Percentiles rank a stretch among this genome's conserved stretches.
These are phyloP conservation scores for Parmales sp. DNA, from an alignment of 108 stramenopile species.

Conservation along the genomic window DNA sequence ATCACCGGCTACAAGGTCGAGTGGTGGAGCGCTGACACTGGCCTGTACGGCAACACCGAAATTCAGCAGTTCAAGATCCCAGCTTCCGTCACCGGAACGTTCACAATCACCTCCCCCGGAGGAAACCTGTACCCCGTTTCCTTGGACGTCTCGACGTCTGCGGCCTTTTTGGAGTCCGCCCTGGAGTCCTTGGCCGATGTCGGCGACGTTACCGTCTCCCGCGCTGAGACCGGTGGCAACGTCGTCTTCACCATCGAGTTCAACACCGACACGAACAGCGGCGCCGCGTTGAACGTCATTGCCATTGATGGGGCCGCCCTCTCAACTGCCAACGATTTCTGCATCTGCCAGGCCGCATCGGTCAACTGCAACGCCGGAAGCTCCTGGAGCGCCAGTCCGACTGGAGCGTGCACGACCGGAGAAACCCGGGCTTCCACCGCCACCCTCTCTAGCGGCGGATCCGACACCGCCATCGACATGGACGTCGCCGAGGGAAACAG, in stretches of 20 bases:
- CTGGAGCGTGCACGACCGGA: not conserved
- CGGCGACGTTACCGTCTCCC: slow-evolving; percentile 33
- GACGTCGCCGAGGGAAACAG: slow-evolving; percentile 13
- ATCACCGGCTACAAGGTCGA: slow-evolving; percentile 50
- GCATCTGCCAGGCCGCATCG: slow-evolving; percentile 19
- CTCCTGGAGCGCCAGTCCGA: too few relatives aligned
- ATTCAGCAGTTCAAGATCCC: slow-evolving; percentile 31
- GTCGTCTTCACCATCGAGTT: slow-evolving; percentile 14
- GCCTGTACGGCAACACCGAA: slow-evolving; percentile 30
- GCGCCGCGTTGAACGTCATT: slow-evolving; percentile 13
- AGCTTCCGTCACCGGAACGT: slow-evolving; percentile 19
- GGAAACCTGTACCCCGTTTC: not conserved
- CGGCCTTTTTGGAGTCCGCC: slow-evolving; percentile 25
- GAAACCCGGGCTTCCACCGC: not conserved
- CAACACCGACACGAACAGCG: not conserved
- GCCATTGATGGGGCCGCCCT: slow-evolving; percentile 8
- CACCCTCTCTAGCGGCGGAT: not conserved
- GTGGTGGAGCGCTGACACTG: slow-evolving; percentile 26
- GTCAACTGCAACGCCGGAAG: too few relatives aligned
- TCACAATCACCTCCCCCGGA: slow-evolving; percentile 14
- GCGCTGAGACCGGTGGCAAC: not conserved
- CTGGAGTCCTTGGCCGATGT: slow-evolving; percentile 34
- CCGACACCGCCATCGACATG: slow-evolving; percentile 14
- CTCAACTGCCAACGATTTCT: slow-evolving; percentile 16
- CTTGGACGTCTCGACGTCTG: not conserved